Percentiles rank a stretch among this genome's conserved stretches.
Evolutionary conservation across 169 alveolate species (phyloP).

Genomic region (Cryptosporidium tyzzeri): DNA sequence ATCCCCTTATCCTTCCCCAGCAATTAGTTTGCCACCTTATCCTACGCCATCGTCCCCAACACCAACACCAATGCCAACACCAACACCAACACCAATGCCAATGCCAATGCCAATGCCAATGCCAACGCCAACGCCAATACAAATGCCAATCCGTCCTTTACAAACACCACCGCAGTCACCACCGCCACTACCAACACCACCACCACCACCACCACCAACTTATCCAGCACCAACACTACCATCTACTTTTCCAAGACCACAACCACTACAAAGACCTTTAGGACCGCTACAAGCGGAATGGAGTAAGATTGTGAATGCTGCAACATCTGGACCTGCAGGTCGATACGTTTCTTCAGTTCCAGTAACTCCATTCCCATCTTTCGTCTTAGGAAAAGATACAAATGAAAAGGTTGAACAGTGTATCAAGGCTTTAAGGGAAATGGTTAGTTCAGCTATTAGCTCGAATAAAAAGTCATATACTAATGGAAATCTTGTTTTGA

Average conservation of each 20-base stretch:
- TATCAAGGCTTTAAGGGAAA: conserved; percentile 13
- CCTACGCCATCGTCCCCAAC: background rate
- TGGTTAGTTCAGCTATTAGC: background rate
- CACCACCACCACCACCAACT: background rate
- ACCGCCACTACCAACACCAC: background rate
- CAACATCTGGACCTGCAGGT: background rate
- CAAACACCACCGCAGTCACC: too few species aligned
- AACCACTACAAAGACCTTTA: background rate
- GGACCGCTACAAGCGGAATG: background rate
- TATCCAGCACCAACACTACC: background rate
- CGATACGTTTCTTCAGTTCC: conserved; percentile 22
- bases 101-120: background rate
- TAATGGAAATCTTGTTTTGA: background rate
- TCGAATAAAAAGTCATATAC: background rate
- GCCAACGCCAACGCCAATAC: background rate
- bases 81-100: background rate
- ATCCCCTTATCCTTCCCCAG: background rate
- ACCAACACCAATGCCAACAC: background rate
- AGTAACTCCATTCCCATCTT: conserved; percentile 28
- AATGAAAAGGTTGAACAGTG: conserved; percentile 39
- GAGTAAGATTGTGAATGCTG: background rate
- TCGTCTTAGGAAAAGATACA: conserved; percentile 1
- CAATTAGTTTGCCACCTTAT: background rate
- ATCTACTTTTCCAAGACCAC: background rate
- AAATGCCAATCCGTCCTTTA: background rate